These are phyloP conservation scores for Amanita exitialis DNA, from an alignment of 768 basidiomycete genomes.

Conservation along the genomic window DNA sequence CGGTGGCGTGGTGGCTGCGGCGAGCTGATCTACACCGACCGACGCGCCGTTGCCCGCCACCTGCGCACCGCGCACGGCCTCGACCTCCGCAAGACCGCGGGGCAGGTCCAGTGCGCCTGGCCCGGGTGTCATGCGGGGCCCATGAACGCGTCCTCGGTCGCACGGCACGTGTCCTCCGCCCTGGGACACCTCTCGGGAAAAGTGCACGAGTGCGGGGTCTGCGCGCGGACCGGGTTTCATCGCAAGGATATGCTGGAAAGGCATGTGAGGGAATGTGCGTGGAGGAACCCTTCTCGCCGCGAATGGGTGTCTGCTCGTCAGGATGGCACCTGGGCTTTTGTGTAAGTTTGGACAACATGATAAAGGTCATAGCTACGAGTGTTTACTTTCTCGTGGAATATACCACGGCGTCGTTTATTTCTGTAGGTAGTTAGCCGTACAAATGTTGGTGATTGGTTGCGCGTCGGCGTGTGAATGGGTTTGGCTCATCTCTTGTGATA, in stretches of 20 bases:
- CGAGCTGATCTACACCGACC: neutral
- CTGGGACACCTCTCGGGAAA: neutral
- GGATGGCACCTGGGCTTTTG: neutral
- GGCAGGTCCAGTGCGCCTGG: neutral
- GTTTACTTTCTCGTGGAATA: too few relatives aligned
- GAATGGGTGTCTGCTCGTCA: neutral
- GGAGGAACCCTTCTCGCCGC: neutral
- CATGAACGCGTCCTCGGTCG: neutral
- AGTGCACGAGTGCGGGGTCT: neutral
- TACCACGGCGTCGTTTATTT: too few relatives aligned
- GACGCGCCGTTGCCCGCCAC: neutral
- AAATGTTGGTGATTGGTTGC: too few relatives aligned
- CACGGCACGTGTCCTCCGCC: neutral
- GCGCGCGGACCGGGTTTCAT: neutral
- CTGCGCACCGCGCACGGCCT: neutral
- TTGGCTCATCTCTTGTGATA: too few relatives aligned
- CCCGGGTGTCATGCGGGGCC: neutral
- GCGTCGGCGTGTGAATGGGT: too few relatives aligned
- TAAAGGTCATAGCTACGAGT: too few relatives aligned
- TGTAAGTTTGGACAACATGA: neutral
- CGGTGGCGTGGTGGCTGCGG: neutral
- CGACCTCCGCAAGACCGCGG: neutral
- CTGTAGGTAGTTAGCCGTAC: too few relatives aligned
- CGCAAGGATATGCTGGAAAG: neutral
- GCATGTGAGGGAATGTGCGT: neutral